phyloP scores from a whole-genome alignment of 78 protist species.

The Protostelium mycophagum region DNA sequence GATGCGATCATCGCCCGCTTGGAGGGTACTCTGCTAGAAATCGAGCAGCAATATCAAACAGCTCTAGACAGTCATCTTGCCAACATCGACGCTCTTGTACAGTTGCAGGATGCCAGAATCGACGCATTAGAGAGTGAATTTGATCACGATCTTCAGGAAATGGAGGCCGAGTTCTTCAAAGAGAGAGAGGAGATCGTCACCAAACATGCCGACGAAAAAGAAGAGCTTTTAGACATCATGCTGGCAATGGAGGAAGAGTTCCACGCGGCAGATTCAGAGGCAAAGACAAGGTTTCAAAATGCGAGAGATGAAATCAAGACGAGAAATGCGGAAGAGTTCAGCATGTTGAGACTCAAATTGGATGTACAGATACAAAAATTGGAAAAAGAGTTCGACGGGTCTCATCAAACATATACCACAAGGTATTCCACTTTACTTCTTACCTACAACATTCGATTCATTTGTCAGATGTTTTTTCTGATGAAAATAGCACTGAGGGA shows the following conservation, averaged over 20 bases:
- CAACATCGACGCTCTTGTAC: neutral
- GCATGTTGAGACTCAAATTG: conserved; percentile 41
- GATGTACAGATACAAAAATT: conserved; percentile 33
- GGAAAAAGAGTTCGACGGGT: conserved; percentile 34
- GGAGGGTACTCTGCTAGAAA: neutral
- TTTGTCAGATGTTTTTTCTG: no score
- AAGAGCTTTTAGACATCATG: conserved; percentile 21
- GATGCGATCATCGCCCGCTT: neutral
- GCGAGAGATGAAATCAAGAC: conserved; percentile 47
- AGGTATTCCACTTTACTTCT: no score
- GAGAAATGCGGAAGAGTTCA: conserved; percentile 54
- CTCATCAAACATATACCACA: conserved; percentile 29
- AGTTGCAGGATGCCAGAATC: neutral
- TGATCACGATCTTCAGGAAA: neutral
- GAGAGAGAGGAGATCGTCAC: neutral
- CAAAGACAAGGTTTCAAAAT: conserved; percentile 18
- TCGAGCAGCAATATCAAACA: neutral
- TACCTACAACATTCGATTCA: no score
- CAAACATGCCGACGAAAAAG: neutral
- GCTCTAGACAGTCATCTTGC: neutral
- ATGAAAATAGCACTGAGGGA: conserved; percentile 36
- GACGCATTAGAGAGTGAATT: neutral
- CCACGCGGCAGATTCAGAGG: conserved; percentile 19
- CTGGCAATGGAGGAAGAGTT: conserved; percentile 27
- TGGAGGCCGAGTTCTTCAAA: neutral